Percentiles rank a stretch among this genome's conserved stretches.
phyloP scores from a whole-genome alignment of 352 stramenopile species.

The Globisporangium middletonii region DNA sequence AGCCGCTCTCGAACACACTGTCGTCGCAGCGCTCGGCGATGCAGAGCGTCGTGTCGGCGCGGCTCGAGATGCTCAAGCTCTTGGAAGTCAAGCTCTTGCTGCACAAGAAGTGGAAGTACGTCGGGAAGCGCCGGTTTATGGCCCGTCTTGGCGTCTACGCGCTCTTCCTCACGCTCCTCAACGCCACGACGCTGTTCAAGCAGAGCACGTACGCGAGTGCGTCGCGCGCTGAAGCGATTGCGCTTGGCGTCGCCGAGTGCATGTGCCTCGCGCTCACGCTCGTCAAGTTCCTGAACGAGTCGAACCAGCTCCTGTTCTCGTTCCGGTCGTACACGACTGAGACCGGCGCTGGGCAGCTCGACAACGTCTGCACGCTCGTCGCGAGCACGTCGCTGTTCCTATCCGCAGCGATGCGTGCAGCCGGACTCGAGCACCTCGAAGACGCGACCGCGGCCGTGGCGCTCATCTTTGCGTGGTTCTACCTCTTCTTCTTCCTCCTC shows the following conservation, averaged over 20 bases:
- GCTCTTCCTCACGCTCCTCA: slow-evolving; percentile 37
- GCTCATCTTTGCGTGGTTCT: slow-evolving; percentile 54
- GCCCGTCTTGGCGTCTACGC: slow-evolving; percentile 26
- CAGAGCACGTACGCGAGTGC: slow-evolving; percentile 28
- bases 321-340: slow-evolving; percentile 36
- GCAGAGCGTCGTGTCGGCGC: slow-evolving; percentile 25
- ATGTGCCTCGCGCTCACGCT: slow-evolving; percentile 20
- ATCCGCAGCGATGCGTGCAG: slow-evolving; percentile 19
- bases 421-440: slow-evolving; percentile 20
- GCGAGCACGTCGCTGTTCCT: slow-evolving; percentile 30
- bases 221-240: slow-evolving; percentile 7
- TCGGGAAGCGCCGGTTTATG: slow-evolving; percentile 42
- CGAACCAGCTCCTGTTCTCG: slow-evolving; percentile 39
- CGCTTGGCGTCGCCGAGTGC: slow-evolving; percentile 29
- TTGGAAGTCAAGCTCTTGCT: slow-evolving; percentile 44
- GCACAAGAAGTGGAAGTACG: slow-evolving; percentile 64
- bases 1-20: slow-evolving; percentile 37
- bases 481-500: slow-evolving; percentile 64
- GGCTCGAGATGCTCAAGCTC: slow-evolving; percentile 51
- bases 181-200: slow-evolving; percentile 36
- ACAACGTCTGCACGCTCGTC: slow-evolving; percentile 49
- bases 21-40: slow-evolving; percentile 14
- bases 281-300: slow-evolving; percentile 50
- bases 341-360: slow-evolving; percentile 32
- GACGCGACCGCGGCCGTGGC: slow-evolving; percentile 38